phyloP scores from a whole-genome alignment of 2,329 filamentous ascomycete species.

The Scopulariopsis brevicaulis region DNA sequence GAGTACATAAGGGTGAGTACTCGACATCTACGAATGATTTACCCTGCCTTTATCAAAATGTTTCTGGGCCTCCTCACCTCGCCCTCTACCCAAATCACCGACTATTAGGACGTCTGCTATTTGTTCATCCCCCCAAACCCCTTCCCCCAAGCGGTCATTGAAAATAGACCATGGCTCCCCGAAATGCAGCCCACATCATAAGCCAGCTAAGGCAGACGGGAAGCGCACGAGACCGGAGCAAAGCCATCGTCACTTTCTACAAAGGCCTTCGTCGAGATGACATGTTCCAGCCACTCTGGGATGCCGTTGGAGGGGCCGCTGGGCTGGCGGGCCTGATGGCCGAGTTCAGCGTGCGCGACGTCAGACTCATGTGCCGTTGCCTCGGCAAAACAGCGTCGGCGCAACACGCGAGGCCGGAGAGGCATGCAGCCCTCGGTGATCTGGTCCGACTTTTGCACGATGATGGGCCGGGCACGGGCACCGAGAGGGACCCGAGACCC shows the following conservation, averaged over 20 bases:
- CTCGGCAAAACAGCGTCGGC: slow-evolving; percentile 13
- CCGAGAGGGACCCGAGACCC: slow-evolving; percentile 10
- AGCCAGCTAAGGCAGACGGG: slow-evolving; percentile 7
- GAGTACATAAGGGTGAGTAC: not conserved
- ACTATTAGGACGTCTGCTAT: not conserved
- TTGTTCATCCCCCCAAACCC: not conserved
- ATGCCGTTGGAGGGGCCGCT: slow-evolving; percentile 11
- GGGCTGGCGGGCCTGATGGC: slow-evolving; percentile 12
- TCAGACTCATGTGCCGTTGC: slow-evolving; percentile 9
- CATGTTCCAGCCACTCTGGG: slow-evolving; percentile 12
- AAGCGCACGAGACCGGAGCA: slow-evolving; percentile 9
- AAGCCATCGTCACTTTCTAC: slow-evolving; percentile 10
- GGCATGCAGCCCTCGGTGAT: slow-evolving; percentile 11
- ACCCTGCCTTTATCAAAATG: not conserved
- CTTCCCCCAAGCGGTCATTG: too few relatives aligned
- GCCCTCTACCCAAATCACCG: not conserved
- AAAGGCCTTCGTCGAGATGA: slow-evolving; percentile 12
- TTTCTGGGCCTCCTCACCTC: not conserved
- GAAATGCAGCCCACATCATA: not conserved
- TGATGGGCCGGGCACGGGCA: too few relatives aligned
- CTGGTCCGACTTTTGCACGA: slow-evolving; percentile 10
- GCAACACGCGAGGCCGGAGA: slow-evolving; percentile 9
- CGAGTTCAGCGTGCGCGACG: slow-evolving; percentile 13
- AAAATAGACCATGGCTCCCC: not conserved
- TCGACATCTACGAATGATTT: not conserved